Base-by-base conservation (phyloP, 169 alveolate species). In the Plasmodium vinckei region DNA sequence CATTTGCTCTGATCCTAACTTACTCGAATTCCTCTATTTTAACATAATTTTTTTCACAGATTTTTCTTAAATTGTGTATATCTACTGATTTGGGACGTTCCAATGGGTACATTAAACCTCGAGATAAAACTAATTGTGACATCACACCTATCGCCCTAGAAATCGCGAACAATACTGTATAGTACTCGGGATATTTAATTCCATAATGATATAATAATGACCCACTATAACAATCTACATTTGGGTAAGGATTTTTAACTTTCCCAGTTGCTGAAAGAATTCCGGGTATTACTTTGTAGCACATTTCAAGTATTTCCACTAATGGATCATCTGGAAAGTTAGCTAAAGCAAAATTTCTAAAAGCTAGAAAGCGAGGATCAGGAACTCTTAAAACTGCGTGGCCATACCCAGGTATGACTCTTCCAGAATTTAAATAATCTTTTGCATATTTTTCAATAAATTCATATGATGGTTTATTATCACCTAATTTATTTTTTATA, bases 201-300 rank as follows among this genome's bases (percentile, higher is more conserved):
- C 98, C 99, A 87, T 92, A 97, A 86, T 96, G 97, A 82, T 94
- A 92, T 68, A 98, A 92, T 46, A 98, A 92, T 21, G 97, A 95
- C 33, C 99, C 99, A 39, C 98, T 95, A 77, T 95, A 97, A 87
- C 98, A 98, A 94, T 98, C 99, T 51, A 98, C 99, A 91, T 97
- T 98, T 23, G 99, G 99, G 93, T 95, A 97, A 12, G 99, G 99
- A 91, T 97, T 97, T 92, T 94, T 88, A 33, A 98, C 97, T 92
- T 97, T 97, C 42, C 98, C 98, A 54, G 96, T 92, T 19, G 94
- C 92, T 53, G 88, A 87, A 10, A 97, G 95, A 33, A 90, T 94
- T 59, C 93, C 93, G 47, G 99, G 99, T 79, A 96, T 95, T 46
- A 95, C 97, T 63, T 91, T 84, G 79, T 91, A 94, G 88, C 97